Evolutionary conservation across 371 early-diverging fungal genomes (phyloP).

Genomic region (Choanephora cucurbitarum): DNA sequence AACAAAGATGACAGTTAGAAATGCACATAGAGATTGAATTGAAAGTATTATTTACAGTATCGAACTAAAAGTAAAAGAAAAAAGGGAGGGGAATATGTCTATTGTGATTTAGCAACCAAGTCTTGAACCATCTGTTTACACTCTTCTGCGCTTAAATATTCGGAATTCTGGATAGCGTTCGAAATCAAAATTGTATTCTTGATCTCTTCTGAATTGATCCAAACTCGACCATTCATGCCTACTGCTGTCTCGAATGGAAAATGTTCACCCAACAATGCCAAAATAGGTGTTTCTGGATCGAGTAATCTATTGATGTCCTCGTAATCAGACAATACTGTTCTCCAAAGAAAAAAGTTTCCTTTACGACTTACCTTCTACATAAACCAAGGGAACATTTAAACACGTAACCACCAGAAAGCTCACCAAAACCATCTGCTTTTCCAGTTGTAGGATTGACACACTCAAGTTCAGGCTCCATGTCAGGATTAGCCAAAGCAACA

Average conservation of each 20-base stretch:
- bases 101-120: conserved; percentile 22
- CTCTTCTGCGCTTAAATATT: conserved; percentile 63
- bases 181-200: conserved; percentile 64
- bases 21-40: no score
- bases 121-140: conserved; percentile 68
- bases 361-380: conserved; percentile 57
- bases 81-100: no score
- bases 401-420: conserved; percentile 70
- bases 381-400: conserved; percentile 77
- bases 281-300: conserved; percentile 68
- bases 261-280: conserved; percentile 66
- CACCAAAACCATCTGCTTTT: conserved; percentile 82
- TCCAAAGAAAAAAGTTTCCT: no score
- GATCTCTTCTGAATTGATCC: conserved; percentile 75
- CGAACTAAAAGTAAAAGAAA: no score
- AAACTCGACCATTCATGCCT: conserved; percentile 93
- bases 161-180: conserved; percentile 78
- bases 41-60: no score
- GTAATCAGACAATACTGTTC: not conserved
- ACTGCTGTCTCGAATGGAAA: conserved; percentile 88
- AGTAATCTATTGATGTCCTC: conserved; percentile 57
- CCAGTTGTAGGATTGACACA: conserved; percentile 79
- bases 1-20: no score
- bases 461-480: conserved; percentile 96
- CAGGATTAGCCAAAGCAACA: conserved; percentile 83